Base-by-base conservation (phyloP, 345 rosid species). In the Lagerstroemia speciosa region DNA sequence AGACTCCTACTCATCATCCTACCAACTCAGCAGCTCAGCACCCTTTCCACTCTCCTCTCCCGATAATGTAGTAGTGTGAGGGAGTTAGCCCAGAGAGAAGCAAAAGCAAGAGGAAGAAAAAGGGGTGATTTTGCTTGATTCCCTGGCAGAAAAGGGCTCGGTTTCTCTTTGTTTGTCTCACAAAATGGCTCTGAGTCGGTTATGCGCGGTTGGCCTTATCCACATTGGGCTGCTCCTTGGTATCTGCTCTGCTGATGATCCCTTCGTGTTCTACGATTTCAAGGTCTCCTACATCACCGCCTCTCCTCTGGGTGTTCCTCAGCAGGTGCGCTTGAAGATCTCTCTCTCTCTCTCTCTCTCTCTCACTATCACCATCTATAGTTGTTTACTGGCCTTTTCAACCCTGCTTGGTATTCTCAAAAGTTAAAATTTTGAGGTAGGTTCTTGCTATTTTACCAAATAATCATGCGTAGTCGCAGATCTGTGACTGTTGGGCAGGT, bases 271-370 rank as follows among this genome's bases (percentile, higher is more conserved):
- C 80, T 88, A 71, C 48, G 70, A 89, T 65, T 94, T 94, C 58
- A 90, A 84, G 75, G 90, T 94, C 75, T 85, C 99, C 38, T 94
- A 94, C 78, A 88, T 88, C 79, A 88, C 97, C 66, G 97, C 96
- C 74, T 89, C 99, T 72, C 99, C 97, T 73, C 93, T 91, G 68
- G 97, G 99, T 66, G 89, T 84, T 46, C 95, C 99, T 62, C 96
- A 91, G 67, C 92, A 89, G 97, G 97, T 91, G 40, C 26, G 78
- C 70, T 45, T 55, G 15, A 0, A 41, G 32, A 20, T 69, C 40
- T 72, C 48, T 48, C 26, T 67, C 70, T 80, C 76, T 69, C 34
- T 27, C 29, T 2, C 34, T 11, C 34, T 27, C 31, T 30, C 14
- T 29, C 16, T 3, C 20, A 41, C 46, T 0, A 9, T 14, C 46